Percentiles rank a stretch among this genome's conserved stretches.
Conservation (phyloP, 2,329 filamentous ascomycete genomes). For the Zymoseptoria ardabiliae region DNA sequence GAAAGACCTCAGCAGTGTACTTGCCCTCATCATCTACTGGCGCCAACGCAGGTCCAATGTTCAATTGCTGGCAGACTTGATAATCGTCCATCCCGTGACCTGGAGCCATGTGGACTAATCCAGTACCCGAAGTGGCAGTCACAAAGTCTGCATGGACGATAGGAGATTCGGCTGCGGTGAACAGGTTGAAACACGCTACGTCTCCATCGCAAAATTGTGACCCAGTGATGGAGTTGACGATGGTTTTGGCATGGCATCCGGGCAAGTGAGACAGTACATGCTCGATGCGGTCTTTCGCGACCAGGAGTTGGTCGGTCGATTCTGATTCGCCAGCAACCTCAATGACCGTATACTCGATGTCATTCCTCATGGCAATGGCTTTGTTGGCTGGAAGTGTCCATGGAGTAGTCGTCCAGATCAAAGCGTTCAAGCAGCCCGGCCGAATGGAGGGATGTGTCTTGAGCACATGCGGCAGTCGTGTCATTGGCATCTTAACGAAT, state of each 20-base stretch:
- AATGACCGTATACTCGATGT: conserved; percentile 58
- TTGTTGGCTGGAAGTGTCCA: conserved; percentile 94
- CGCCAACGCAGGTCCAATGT: conserved; percentile 63
- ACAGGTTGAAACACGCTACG: conserved; percentile 24
- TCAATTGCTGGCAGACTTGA: conserved; percentile 63
- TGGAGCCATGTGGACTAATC: conserved; percentile 88
- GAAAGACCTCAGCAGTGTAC: conserved; percentile 74
- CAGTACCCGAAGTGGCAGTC: conserved; percentile 80
- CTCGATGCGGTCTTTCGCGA: conserved; percentile 66
- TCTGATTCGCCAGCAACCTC: conserved; percentile 4
- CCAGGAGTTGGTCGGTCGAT: conserved; percentile 48
- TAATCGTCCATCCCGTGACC: conserved; percentile 98
- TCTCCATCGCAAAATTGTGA: conserved; percentile 50
- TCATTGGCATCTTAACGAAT: conserved; percentile 72
- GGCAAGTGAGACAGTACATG: conserved; percentile 44
- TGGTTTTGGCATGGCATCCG: conserved; percentile 38
- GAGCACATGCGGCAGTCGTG: conserved; percentile 40
- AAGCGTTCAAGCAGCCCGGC: conserved; percentile 56
- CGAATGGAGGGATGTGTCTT: conserved; percentile 30
- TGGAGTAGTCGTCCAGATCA: conserved; percentile 98
- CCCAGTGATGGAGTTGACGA: conserved; percentile 55
- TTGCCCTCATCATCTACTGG: conserved; percentile 75
- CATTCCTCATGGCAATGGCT: conserved; percentile 73
- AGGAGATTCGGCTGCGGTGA: conserved; percentile 44
- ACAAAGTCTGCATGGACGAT: conserved; percentile 85